phyloP scores from a whole-genome alignment of 768 basidiomycete genomes.

The Tricholoma matsutake region DNA sequence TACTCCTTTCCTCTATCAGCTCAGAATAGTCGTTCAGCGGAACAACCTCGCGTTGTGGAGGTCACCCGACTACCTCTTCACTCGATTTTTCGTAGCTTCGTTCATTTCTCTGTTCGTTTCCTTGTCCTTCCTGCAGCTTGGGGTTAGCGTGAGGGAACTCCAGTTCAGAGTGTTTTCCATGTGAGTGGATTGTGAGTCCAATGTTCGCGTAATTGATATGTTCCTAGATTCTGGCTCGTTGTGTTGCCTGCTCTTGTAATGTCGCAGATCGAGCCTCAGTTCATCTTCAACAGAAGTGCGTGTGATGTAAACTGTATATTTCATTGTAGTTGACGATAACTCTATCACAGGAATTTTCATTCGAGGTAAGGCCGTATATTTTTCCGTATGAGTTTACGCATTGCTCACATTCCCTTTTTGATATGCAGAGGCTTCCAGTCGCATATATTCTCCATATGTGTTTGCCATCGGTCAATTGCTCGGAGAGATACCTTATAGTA shows the following conservation, averaged over 20 bases:
- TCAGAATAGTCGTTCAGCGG: slow-evolving; percentile 61
- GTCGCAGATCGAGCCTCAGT: slow-evolving; percentile 79
- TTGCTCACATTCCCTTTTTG: not conserved
- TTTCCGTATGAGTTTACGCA: slow-evolving; percentile 9
- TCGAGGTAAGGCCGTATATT: slow-evolving; percentile 18
- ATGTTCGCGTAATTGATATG: not conserved
- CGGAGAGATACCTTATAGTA: slow-evolving; percentile 76
- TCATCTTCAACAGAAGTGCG: slow-evolving; percentile 63
- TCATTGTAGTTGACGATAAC: not conserved
- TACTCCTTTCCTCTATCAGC: slow-evolving; percentile 72
- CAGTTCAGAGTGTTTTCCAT: slow-evolving; percentile 82
- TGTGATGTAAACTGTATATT: slow-evolving; percentile 6
- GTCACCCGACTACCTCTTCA: slow-evolving; percentile 83
- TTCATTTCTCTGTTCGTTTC: slow-evolving; percentile 72
- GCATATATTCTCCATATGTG: slow-evolving; percentile 83
- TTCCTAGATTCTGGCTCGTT: slow-evolving; percentile 57
- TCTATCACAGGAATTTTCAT: slow-evolving; percentile 35
- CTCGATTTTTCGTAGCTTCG: slow-evolving; percentile 71
- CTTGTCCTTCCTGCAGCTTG: slow-evolving; percentile 76
- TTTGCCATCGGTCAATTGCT: slow-evolving; percentile 82
- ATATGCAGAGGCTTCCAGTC: slow-evolving; percentile 64
- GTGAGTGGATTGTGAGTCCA: slow-evolving; percentile 35
- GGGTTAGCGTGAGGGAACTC: slow-evolving; percentile 58
- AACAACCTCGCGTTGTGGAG: slow-evolving; percentile 77
- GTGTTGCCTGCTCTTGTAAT: slow-evolving; percentile 75